Percentiles rank a stretch among this genome's conserved stretches.
Evolutionary conservation across 805 yeast species (phyloP).

Genomic region (Brettanomyces anomalus): DNA sequence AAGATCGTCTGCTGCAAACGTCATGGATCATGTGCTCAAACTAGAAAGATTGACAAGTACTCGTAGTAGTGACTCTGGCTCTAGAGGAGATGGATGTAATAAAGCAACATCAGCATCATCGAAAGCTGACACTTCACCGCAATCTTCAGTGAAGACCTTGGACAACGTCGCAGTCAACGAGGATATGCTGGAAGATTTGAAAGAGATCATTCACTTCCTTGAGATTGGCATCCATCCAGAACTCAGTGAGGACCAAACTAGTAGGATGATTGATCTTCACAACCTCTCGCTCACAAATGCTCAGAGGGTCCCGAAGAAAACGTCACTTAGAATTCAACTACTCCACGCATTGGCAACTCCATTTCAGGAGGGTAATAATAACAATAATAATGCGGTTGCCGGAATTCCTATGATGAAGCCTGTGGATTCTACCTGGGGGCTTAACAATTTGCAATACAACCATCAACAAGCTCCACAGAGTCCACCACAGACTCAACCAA

Average conservation of each 20-base stretch:
- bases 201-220: constrained; percentile 39
- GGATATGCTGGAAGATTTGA: constrained; percentile 32
- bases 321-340: constrained; percentile 35
- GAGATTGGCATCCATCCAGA: constrained; percentile 28
- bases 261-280: constrained; percentile 44
- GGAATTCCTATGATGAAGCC: constrained; percentile 18
- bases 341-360: constrained; percentile 63
- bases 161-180: constrained; percentile 6
- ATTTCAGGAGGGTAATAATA: constrained; percentile 34
- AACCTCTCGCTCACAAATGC: constrained; percentile 40
- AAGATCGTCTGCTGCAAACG: constrained; percentile 10
- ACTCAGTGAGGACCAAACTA: constrained; percentile 15
- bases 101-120: background rate
- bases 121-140: background rate
- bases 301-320: constrained; percentile 28
- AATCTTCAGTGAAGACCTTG: background rate
- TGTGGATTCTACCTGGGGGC: constrained; percentile 14
- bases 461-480: constrained; percentile 22
- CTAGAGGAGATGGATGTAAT: background rate
- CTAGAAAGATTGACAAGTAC: constrained; percentile 20
- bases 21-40: constrained; percentile 20
- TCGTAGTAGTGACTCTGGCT: background rate
- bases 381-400: constrained; percentile 11
- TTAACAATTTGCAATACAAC: constrained; percentile 5
- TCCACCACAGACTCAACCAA: constrained; percentile 19